A percentile compares a stretch with the other conserved stretches of the same genome.
Evolutionary conservation across 352 stramenopile species (phyloP).

Genomic region (Pythium insidiosum): DNA sequence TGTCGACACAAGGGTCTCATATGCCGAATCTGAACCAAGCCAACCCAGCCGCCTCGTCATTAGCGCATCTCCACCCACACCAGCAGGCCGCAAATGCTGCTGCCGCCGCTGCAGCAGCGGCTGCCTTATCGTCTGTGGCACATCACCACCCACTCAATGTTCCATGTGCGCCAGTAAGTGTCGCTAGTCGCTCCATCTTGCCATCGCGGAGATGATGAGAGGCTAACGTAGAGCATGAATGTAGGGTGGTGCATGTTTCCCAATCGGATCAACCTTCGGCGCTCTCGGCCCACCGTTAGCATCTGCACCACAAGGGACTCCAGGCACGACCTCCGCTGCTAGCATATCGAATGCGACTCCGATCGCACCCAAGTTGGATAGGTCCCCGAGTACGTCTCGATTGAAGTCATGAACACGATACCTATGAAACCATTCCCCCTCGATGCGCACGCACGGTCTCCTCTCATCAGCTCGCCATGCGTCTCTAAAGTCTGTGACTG

Average conservation of each 20-base stretch:
- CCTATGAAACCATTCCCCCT: not conserved
- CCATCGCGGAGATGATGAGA: too few relatives aligned
- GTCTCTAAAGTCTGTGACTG: too few relatives aligned
- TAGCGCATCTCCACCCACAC: not conserved
- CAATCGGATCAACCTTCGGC: constrained; percentile 34
- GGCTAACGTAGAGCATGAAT: too few relatives aligned
- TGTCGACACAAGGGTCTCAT: too few relatives aligned
- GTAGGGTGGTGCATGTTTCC: constrained; percentile 34
- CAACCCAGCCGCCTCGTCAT: not conserved
- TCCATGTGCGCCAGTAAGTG: too few relatives aligned
- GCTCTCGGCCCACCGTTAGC: constrained; percentile 1
- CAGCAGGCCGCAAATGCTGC: constrained; percentile 1
- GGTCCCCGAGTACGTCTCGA: too few relatives aligned
- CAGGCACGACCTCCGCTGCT: not conserved
- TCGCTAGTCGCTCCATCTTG: too few relatives aligned
- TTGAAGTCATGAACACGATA: not conserved
- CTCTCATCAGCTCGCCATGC: too few relatives aligned
- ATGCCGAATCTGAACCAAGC: too few relatives aligned
- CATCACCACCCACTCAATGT: too few relatives aligned
- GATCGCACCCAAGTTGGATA: constrained; percentile 14
- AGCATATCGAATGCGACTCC: constrained; percentile 1
- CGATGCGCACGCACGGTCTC: not conserved
- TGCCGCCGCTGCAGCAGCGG: not conserved
- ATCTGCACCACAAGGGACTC: not conserved
- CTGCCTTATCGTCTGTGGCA: not conserved